Percentiles rank a stretch among this genome's conserved stretches.
Evolutionary conservation across 176 grass and related monocot genomes (phyloP).

Genomic region (Phoenix dactylifera): DNA sequence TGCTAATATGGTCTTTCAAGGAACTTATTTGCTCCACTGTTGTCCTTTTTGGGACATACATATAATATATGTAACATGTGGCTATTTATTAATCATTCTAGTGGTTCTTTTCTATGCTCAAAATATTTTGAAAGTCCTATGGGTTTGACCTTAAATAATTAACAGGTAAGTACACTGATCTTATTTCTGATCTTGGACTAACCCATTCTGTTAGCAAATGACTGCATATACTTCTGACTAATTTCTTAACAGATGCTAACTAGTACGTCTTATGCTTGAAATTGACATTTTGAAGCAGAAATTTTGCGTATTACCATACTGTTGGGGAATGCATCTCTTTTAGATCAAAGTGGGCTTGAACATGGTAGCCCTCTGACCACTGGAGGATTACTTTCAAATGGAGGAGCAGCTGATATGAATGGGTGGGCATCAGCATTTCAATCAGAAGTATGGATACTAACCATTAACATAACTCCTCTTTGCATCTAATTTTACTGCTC

Average conservation of each 20-base stretch:
- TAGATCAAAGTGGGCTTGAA: slow-evolving; percentile 36
- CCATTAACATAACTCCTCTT: slow-evolving; percentile 79
- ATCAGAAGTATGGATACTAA: slow-evolving; percentile 99
- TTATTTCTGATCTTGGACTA: slow-evolving; percentile 22
- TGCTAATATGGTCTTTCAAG: no score
- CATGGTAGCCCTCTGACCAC: slow-evolving; percentile 33
- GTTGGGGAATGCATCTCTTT: slow-evolving; percentile 35
- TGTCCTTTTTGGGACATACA: no score
- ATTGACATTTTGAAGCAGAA: slow-evolving; percentile 31
- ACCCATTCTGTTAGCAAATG: slow-evolving; percentile 1
- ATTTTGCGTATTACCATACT: slow-evolving; percentile 33
- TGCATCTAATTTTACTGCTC: slow-evolving; percentile 61
- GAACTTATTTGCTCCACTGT: no score
- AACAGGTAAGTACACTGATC: not conserved
- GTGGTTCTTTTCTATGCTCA: no score
- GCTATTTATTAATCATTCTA: no score
- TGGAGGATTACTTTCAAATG: slow-evolving; percentile 37
- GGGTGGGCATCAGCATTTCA: slow-evolving; percentile 87
- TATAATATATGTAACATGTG: no score
- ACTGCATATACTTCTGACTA: slow-evolving; percentile 16
- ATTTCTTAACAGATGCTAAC: slow-evolving; percentile 27
- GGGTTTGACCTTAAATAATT: not conserved
- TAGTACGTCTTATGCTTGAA: slow-evolving; percentile 22
- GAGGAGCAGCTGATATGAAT: slow-evolving; percentile 66
- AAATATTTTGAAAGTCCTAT: not conserved